Base-by-base conservation (phyloP, 164 flowering plant genomes). In the Nymphaea thermarum region DNA sequence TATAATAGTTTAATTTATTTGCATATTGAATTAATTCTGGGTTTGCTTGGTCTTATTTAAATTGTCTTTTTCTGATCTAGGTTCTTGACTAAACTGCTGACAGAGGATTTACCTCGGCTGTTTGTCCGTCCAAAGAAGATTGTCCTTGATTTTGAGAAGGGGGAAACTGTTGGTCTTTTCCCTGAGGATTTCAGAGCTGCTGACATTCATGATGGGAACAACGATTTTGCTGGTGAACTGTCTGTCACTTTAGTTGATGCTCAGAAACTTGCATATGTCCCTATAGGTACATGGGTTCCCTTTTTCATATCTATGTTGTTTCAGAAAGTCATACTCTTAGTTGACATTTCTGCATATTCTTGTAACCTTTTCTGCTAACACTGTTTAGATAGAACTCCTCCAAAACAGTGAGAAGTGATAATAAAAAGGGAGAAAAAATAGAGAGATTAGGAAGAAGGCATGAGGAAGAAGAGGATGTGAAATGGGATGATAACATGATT, bases 171-270 rank as follows among this genome's bases (percentile, higher is more conserved):
- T 71, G 98, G 97, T 63, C 95, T 90, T 70, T 72, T 86, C 66
- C 66, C 82, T 65, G 79, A 70, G 80, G 84, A 85, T 74, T 67
- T 82, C 42, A 82, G 75, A 80, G 65, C 85, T n/a, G 90, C 82
- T 57, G 93, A 81, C 41, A 68, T 79, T 63, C 89, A 88, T 73
- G 97, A 93, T 71, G 83, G 91, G 77, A 91, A 94, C 71, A 87
- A 78, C 64, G 90, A 91, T 75, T 94, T 80, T 81, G 86, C 81
- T 76, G 98, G 97, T 65, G 98, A 94, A 78, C 78, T 94, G 11
- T 94, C 98, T 2, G 95, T 91, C 71, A 94, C 98, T 68, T 88
- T 94, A 65, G 92, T 91, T 25, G 96, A 94, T 86, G 98, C 98
- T 65, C 82, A 83, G 62, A 88, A 88, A 70, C 89, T 94, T 60